Base-by-base conservation (phyloP, 768 basidiomycete species). In the Cystobasidium ongulense region DNA sequence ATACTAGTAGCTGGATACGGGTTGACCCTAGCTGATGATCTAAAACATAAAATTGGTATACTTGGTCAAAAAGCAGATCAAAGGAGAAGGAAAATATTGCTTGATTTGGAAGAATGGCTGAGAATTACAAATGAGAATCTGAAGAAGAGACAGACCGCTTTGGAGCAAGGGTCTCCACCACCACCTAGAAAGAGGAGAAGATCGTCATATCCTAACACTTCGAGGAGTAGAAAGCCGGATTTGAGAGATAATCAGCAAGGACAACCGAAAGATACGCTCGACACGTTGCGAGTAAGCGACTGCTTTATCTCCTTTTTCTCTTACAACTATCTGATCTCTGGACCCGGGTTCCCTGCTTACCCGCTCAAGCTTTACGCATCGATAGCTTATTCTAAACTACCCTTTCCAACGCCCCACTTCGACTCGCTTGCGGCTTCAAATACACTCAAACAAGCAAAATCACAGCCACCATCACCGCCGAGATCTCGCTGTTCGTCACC, bases 21-120 rank as follows among this genome's bases (percentile, higher is more conserved):
- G 3, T 43, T 68, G 27, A 68, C 39, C 1, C 21, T 68, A 17
- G 66, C 39, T n/a, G 66, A 68, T 31, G 66, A 68, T 52, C 3
- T 68, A 39, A 68, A 53, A 39, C n/a, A 41, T n/a, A 46, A 50
- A 21, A 50, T 52, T 50, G 66, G 46, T 15, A 52, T 4, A 31
- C 18, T 53, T 8, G 66, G 38, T 18, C 13, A 53, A 23, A 46
- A 46, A 50, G 66, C 66, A 39, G 41, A 64, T 38, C 63, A 64
- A 27, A 3, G 23, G 38, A 36, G 36, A 11, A 64, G 41, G 38
- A 17, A 36, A 46, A 4, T 64, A 10, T 25, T 27, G 31, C n/a
- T 64, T 27, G 41, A 46, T 3, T 23, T 64, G 25, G 31, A 35
- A 36, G 41, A 64, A 46, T 38, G 63, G 57, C 15, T 59, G 57